Conservation (phyloP, 2,329 filamentous ascomycete genomes). For the Delphinella strobiligena region DNA sequence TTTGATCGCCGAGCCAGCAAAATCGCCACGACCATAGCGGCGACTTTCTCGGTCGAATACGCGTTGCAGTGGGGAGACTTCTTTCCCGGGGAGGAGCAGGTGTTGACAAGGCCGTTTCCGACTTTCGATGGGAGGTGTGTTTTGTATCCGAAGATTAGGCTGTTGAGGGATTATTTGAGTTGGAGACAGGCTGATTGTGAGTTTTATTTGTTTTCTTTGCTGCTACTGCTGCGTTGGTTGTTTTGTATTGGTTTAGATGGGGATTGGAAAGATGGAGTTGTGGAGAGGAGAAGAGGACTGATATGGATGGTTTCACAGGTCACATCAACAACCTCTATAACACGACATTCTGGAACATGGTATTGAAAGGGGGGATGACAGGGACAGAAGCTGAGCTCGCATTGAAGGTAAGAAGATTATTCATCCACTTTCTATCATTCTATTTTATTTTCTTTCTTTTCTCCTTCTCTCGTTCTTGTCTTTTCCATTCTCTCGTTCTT, state of each 20-base stretch:
- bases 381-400: slow-evolving; percentile 68
- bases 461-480: background rate
- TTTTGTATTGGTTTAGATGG: background rate
- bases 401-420: slow-evolving; percentile 48
- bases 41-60: slow-evolving; percentile 88
- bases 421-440: background rate
- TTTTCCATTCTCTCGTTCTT: too few relatives aligned
- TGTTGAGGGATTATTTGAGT: slow-evolving; percentile 86
- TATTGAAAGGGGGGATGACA: slow-evolving; percentile 64
- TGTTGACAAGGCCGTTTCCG: slow-evolving; percentile 62
- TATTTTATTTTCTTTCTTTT: too few relatives aligned
- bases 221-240: background rate
- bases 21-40: slow-evolving; percentile 79
- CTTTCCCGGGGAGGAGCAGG: slow-evolving; percentile 53
- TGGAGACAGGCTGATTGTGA: slow-evolving; percentile 95
- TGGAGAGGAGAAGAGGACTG: too few relatives aligned
- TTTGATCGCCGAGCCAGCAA: slow-evolving; percentile 87
- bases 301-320: too few relatives aligned
- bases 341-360: slow-evolving; percentile 86
- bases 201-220: slow-evolving; percentile 18
- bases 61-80: slow-evolving; percentile 65
- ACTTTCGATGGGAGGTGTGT: slow-evolving; percentile 91
- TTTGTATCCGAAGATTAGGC: slow-evolving; percentile 69
- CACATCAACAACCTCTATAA: slow-evolving; percentile 99
- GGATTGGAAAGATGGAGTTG: too few relatives aligned